These are phyloP conservation scores for Colletotrichum karsti DNA, from an alignment of 2,329 filamentous ascomycete species.

Conservation along the genomic window DNA sequence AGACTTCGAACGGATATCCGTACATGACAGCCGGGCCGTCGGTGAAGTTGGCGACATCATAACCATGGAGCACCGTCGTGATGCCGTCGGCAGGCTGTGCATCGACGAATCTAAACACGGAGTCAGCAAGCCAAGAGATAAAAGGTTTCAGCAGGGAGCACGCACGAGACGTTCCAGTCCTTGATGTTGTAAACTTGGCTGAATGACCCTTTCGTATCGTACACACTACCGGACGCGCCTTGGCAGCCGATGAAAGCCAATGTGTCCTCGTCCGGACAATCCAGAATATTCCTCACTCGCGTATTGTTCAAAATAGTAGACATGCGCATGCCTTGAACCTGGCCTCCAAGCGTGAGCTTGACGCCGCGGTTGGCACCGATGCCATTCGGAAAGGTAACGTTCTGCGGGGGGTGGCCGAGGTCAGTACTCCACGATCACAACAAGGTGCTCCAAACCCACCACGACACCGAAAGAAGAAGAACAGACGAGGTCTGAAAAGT, in stretches of 20 bases:
- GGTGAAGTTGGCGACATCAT: conserved; percentile 28
- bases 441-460: not conserved
- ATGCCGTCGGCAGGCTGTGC: conserved; percentile 12
- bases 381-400: conserved; percentile 29
- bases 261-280: conserved; percentile 12
- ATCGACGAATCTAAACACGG: not conserved
- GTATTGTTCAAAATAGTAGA: conserved; percentile 27
- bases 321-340: conserved; percentile 27
- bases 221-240: conserved; percentile 25
- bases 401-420: conserved; percentile 6
- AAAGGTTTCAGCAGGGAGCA: not conserved
- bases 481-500: not conserved
- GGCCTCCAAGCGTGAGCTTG: conserved; percentile 26
- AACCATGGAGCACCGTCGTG: conserved; percentile 23
- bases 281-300: conserved; percentile 24
- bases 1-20: conserved; percentile 30
- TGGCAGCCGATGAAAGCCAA: conserved; percentile 26
- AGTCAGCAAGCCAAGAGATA: not conserved
- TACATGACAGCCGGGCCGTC: conserved; percentile 21
- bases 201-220: conserved; percentile 19
- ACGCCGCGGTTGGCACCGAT: conserved; percentile 28
- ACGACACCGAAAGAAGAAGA: conserved; percentile 1
- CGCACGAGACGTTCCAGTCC: conserved; percentile 29
- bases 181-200: conserved; percentile 15
- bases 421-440: conserved; percentile 1